A percentile compares a stretch with the other conserved stretches of the same genome.
Conservation (phyloP, 805 yeast species). For the Candida dajiaensis region DNA sequence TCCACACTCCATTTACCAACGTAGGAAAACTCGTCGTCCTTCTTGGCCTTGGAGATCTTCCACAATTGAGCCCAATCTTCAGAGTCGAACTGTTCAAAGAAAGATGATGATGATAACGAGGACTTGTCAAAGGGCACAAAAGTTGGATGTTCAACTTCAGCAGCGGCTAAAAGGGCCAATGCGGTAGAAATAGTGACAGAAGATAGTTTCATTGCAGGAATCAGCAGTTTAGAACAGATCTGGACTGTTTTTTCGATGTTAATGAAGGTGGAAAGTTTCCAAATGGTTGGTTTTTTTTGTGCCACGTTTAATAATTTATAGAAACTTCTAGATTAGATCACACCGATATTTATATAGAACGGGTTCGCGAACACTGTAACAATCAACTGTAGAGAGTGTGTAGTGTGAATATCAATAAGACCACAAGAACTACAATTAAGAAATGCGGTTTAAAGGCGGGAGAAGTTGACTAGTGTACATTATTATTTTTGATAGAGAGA, state of each 20-base stretch:
- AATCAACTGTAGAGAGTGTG: too few species aligned
- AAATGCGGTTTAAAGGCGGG: too few species aligned
- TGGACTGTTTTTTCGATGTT: too few species aligned
- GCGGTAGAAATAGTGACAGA: slow-evolving; percentile 20
- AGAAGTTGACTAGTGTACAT: not conserved
- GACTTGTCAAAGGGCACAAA: slow-evolving; percentile 32
- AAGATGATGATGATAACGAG: slow-evolving; percentile 35
- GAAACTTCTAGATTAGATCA: too few species aligned
- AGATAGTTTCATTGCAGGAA: slow-evolving; percentile 18
- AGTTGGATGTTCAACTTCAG: slow-evolving; percentile 18
- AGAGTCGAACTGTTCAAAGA: slow-evolving; percentile 60
- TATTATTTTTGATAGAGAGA: too few species aligned
- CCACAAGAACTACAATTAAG: too few species aligned
- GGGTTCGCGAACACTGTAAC: not conserved
- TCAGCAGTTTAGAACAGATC: not conserved
- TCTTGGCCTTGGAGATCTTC: slow-evolving; percentile 54
- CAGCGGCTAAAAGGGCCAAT: slow-evolving; percentile 15
- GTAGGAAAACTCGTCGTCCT: slow-evolving; percentile 51
- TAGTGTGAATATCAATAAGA: too few species aligned
- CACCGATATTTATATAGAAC: too few species aligned
- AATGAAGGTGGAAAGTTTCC: not conserved
- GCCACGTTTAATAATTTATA: not conserved
- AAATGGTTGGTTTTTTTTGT: not conserved
- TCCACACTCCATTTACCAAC: slow-evolving; percentile 75
- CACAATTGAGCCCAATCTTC: slow-evolving; percentile 38